These are phyloP conservation scores for Hypericum perforatum DNA, from an alignment of 345 rosid genomes.

Conservation along the genomic window DNA sequence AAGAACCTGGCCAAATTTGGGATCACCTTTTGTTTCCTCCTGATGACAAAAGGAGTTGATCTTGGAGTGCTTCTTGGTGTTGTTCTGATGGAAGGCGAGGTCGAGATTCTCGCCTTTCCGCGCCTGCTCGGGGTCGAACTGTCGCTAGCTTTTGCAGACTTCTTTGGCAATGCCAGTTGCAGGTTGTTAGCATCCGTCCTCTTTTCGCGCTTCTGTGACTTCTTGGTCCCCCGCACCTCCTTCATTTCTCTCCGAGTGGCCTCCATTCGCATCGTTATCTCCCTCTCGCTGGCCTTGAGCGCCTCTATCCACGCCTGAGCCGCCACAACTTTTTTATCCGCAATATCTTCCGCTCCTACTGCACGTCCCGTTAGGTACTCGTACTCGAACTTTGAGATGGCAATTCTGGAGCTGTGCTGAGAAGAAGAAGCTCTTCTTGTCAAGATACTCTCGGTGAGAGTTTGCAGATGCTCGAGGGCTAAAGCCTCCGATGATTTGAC, in stretches of 20 bases:
- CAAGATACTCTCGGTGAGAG: slow-evolving; percentile 34
- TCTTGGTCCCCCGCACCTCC: not conserved
- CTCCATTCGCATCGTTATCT: slow-evolving; percentile 49
- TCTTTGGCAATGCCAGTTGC: slow-evolving; percentile 22
- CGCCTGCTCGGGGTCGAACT: slow-evolving; percentile 29
- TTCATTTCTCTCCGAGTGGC: slow-evolving; percentile 33
- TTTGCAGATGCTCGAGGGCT: slow-evolving; percentile 50
- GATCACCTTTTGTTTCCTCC: slow-evolving; percentile 47
- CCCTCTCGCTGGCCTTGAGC: slow-evolving; percentile 62
- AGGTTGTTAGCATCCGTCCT: slow-evolving; percentile 15
- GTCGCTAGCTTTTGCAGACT: slow-evolving; percentile 23
- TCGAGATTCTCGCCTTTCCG: slow-evolving; percentile 30
- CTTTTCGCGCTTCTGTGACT: slow-evolving; percentile 26
- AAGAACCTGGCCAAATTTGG: slow-evolving; percentile 53
- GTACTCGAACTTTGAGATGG: slow-evolving; percentile 67
- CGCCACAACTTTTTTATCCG: slow-evolving; percentile 82
- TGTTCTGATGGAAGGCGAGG: slow-evolving; percentile 23
- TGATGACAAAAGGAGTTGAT: slow-evolving; percentile 35
- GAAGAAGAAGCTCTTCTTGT: slow-evolving; percentile 39
- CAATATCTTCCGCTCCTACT: slow-evolving; percentile 53
- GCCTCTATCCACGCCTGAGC: slow-evolving; percentile 93
- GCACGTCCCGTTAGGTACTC: slow-evolving; percentile 69
- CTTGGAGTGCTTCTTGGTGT: slow-evolving; percentile 23
- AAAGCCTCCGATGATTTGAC: slow-evolving; percentile 47
- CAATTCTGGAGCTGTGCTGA: slow-evolving; percentile 28